A percentile compares a stretch with the other conserved stretches of the same genome.
Evolutionary conservation across 306 rosid species (phyloP).

Genomic region (Prunus mume): DNA sequence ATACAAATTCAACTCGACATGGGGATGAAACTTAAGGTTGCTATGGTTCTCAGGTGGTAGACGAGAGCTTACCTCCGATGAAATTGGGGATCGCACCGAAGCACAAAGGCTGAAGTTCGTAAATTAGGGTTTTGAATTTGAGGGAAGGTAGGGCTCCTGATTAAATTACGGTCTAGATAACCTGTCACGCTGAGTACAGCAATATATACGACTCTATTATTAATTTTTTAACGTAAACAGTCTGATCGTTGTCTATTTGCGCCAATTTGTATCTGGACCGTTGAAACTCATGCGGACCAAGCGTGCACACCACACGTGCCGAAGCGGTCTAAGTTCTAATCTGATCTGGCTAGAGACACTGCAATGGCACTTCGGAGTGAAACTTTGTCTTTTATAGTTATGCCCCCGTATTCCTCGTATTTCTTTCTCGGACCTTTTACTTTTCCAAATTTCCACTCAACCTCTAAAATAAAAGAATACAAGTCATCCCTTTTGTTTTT

Average conservation of each 20-base stretch:
- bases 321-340: not conserved
- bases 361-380: not conserved
- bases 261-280: not conserved
- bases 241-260: not conserved
- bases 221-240: not conserved
- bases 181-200: not conserved
- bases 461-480: not conserved
- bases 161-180: not conserved
- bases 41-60: not conserved
- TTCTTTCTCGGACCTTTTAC: not conserved
- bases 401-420: not conserved
- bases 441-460: not conserved
- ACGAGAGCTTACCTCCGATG: conserved; percentile 35
- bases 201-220: conserved; percentile 5
- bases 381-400: not conserved
- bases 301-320: not conserved
- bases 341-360: not conserved
- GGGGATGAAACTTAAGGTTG: not conserved
- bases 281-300: not conserved
- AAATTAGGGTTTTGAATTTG: conserved; percentile 42
- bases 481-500: not conserved
- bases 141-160: not conserved
- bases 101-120: conserved; percentile 15
- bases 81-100: conserved; percentile 25
- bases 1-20: not conserved